Base-by-base conservation (phyloP, 2,329 filamentous ascomycete species). In the Fusarium nanum region DNA sequence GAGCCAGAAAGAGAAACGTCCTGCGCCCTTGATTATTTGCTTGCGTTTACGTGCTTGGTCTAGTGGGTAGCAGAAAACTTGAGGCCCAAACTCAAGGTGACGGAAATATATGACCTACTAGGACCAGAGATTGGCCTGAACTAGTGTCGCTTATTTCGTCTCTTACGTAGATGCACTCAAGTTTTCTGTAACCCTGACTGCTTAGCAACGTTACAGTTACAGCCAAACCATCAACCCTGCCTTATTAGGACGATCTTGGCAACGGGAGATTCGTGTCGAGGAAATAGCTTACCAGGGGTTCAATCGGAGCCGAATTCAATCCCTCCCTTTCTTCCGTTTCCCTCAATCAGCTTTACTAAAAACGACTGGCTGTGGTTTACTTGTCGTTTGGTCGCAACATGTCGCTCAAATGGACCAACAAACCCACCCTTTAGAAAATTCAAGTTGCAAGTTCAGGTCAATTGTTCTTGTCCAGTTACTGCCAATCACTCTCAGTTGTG, bases 201-300 rank as follows among this genome's bases (percentile, higher is more conserved):
- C 68, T 54, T 55, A 53, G 60, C 61, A 72, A 70, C 68, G 64
- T 72, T 66, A 56, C 49, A 37, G 37, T 72, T 66, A 54, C 49
- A 37, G 37, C 65, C 47, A 50, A 50, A 64, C 46, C 23, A 65
- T 18, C 14, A 66, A 60, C 68, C 64, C 57, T 73, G 70, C 58
- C 40, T 42, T 61, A 27, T 37, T 68, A 66, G 60, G 13, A 42
- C 14, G 56, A 56, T 71, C 67, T 72, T 72, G 67, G 70, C 67
- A 60, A 64, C 63, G 56, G 67, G 59, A 72, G 52, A 52, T 34
- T 57, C 30, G 58, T 56, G 57, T 68, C 41, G 37, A 60, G 32
- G 18, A 30, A 44, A 30, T 48, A 52, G 52, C 34, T 46, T 20
- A 30, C 55, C 55, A 71, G 64, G 62, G 55, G 63, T 68, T 44